Percentiles rank a stretch among this genome's conserved stretches.
phyloP scores from a whole-genome alignment of 2,329 filamentous ascomycete genomes.

The Nigrospora osmanthi region DNA sequence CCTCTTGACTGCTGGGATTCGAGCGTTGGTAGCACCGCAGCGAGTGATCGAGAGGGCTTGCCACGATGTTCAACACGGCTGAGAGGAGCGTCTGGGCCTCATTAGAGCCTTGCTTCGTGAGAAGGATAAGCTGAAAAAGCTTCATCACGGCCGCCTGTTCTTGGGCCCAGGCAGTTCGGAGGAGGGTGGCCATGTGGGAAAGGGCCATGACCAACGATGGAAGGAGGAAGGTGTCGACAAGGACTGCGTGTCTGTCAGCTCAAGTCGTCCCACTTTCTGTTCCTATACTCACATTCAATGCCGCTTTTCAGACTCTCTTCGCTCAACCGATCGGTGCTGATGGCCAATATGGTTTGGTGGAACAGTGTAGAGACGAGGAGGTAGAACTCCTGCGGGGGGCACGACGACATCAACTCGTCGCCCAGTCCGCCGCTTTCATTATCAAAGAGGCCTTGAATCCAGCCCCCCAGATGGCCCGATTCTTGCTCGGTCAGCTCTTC shows the following conservation, averaged over 20 bases:
- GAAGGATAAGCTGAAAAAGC: conserved; percentile 65
- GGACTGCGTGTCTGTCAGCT: conserved; percentile 37
- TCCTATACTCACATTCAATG: conserved; percentile 56
- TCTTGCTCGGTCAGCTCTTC: conserved; percentile 59
- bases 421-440: conserved; percentile 65
- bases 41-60: conserved; percentile 59
- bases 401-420: conserved; percentile 76
- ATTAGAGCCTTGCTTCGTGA: conserved; percentile 60
- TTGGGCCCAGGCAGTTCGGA: conserved; percentile 55
- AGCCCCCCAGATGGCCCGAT: conserved; percentile 58
- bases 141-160: conserved; percentile 64
- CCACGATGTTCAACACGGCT: conserved; percentile 64
- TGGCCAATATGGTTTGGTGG: conserved; percentile 65
- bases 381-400: conserved; percentile 77
- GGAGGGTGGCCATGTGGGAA: conserved; percentile 61
- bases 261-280: conserved; percentile 8
- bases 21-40: conserved; percentile 59
- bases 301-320: conserved; percentile 67
- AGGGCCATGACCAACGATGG: conserved; percentile 70
- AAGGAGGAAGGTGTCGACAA: conserved; percentile 74
- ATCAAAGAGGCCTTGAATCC: conserved; percentile 73
- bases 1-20: conserved; percentile 59
- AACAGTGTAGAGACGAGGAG: conserved; percentile 70
- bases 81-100: conserved; percentile 66
- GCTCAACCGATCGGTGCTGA: conserved; percentile 54